Evolutionary conservation across 2,329 filamentous ascomycete genomes (phyloP).

Genomic region (Colletotrichum echinochloae): DNA sequence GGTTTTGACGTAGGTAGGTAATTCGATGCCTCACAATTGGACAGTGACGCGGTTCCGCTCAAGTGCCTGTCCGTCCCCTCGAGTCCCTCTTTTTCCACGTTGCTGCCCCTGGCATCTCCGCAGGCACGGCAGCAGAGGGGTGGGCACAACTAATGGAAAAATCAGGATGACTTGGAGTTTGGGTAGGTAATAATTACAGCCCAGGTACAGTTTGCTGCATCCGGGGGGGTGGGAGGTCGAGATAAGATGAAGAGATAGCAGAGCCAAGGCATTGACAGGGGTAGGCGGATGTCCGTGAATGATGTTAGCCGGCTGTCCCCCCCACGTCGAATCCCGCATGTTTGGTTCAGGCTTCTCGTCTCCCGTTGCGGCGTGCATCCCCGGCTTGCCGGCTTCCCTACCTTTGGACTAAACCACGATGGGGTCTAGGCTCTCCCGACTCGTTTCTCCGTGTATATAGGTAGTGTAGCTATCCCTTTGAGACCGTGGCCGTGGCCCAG

Average conservation of each 20-base stretch:
- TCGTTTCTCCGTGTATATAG: slow-evolving; percentile 2
- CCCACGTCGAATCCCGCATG: slow-evolving; percentile 31
- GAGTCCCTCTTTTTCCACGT: neutral
- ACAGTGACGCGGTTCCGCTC: slow-evolving; percentile 1
- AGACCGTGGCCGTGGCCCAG: neutral
- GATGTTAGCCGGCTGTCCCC: slow-evolving; percentile 26
- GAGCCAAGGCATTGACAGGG: slow-evolving; percentile 20
- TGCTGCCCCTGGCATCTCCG: slow-evolving; percentile 1
- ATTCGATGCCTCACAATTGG: slow-evolving; percentile 21
- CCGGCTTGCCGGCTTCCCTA: slow-evolving; percentile 23
- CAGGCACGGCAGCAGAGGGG: neutral
- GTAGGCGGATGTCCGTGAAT: neutral
- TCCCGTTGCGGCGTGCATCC: slow-evolving; percentile 35
- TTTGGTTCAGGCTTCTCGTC: slow-evolving; percentile 28
- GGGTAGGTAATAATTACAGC: neutral
- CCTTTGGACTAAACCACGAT: slow-evolving; percentile 12
- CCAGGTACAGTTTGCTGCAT: neutral
- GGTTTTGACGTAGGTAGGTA: slow-evolving; percentile 2
- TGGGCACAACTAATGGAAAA: slow-evolving; percentile 19
- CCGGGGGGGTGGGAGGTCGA: slow-evolving; percentile 17
- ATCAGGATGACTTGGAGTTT: slow-evolving; percentile 32
- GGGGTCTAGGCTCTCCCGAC: slow-evolving; percentile 24
- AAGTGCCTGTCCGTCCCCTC: neutral
- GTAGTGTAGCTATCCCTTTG: neutral
- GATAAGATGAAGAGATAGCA: slow-evolving; percentile 40